A percentile compares a stretch with the other conserved stretches of the same genome.
phyloP scores from a whole-genome alignment of 257 asterid species.

The Echites panduratus region DNA sequence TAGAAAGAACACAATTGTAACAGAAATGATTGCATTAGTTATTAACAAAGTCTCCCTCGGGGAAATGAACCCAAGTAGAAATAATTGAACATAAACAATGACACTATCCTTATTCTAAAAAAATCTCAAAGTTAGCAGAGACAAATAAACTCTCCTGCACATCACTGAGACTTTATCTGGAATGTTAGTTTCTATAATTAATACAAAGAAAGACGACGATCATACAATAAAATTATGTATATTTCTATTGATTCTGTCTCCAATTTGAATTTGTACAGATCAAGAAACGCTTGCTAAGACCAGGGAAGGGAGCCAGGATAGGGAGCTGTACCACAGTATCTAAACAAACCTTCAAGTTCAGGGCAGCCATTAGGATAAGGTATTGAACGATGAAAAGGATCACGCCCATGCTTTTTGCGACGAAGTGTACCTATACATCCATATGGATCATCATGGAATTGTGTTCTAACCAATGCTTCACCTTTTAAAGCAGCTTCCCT shows the following conservation, averaged over 20 bases:
- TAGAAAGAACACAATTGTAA: too few species aligned
- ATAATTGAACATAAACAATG: neutral
- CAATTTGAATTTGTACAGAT: neutral
- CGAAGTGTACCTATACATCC: conserved; percentile 73
- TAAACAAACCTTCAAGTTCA: conserved; percentile 71
- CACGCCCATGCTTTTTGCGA: conserved; percentile 71
- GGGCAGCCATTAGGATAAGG: conserved; percentile 98
- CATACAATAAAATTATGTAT: neutral
- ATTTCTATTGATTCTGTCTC: neutral
- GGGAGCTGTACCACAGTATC: conserved; percentile 63
- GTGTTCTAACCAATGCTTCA: conserved; percentile 68
- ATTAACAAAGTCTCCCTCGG: neutral
- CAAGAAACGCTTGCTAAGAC: conserved; percentile 27
- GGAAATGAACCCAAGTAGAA: neutral
- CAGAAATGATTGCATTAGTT: neutral
- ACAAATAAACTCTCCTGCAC: too few species aligned
- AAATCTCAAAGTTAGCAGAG: neutral
- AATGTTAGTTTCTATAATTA: neutral
- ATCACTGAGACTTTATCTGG: neutral
- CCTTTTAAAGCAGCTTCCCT: conserved; percentile 87
- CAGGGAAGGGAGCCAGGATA: conserved; percentile 79
- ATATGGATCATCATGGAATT: conserved; percentile 77
- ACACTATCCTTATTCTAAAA: neutral
- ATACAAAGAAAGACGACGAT: neutral
- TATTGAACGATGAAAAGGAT: conserved; percentile 83